These are phyloP conservation scores for Scutellaria barbata DNA, from an alignment of 257 asterid genomes.

Conservation along the genomic window DNA sequence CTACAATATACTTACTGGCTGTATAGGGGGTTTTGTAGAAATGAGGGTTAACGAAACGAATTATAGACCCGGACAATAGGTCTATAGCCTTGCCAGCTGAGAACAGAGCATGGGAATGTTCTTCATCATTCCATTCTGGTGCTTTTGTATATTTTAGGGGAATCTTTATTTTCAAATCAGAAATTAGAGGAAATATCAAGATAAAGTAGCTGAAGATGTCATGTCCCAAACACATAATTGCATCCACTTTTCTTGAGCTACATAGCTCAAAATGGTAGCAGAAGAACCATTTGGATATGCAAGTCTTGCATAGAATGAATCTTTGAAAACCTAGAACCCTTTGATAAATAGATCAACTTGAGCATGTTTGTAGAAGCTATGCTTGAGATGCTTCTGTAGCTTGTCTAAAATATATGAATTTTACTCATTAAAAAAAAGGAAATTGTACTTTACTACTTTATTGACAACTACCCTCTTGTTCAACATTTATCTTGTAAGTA, in stretches of 20 bases:
- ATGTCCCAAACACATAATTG: background rate
- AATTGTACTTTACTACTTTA: background rate
- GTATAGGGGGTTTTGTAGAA: background rate
- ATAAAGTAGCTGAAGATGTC: background rate
- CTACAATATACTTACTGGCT: background rate
- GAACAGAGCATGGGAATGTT: background rate
- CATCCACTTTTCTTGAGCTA: constrained; percentile 6
- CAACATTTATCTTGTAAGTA: background rate
- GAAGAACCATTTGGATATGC: background rate
- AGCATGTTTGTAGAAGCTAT: background rate
- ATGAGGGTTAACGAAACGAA: background rate
- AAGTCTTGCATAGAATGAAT: constrained; percentile 14
- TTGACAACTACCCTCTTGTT: background rate
- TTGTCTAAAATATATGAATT: background rate
- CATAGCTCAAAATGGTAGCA: constrained; percentile 8
- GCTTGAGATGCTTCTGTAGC: constrained; percentile 19
- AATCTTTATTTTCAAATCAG: constrained; percentile 9
- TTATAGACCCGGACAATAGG: background rate
- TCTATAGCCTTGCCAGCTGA: constrained; percentile 3
- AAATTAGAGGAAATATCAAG: constrained; percentile 18
- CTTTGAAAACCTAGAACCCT: background rate
- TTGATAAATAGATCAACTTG: constrained; percentile 1
- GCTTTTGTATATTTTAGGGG: background rate
- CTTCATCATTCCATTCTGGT: background rate
- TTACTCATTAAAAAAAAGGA: background rate